Base-by-base conservation (phyloP, 2,329 filamentous ascomycete species). In the Colletotrichum chrysophilum region DNA sequence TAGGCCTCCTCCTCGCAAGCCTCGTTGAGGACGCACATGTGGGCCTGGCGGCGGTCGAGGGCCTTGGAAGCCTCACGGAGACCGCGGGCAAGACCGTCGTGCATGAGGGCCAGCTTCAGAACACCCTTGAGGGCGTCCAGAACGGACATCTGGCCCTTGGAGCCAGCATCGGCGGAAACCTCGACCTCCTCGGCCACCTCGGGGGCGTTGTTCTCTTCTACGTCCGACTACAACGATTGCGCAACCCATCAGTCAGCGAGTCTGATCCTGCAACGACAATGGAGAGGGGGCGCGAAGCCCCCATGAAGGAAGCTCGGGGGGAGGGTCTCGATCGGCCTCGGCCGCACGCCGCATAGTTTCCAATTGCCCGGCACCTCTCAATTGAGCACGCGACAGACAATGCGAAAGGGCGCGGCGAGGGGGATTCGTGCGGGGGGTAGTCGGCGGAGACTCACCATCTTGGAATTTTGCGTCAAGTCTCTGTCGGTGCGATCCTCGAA, bases 1-100 rank as follows among this genome's bases (percentile, higher is more conserved):
- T 99, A 99, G 82, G 97, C 96, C 90, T 99, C 97, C 93, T 99
- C 97, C 92, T 99, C 97, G 92, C 97, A 99, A 82, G 94, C 94
- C 93, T 99, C 97, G 93, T 99, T 99, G 84, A 99, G 94, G 82
- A 99, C 97, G 88, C 97, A 99, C 96, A 99, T 98, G 92, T 99
- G 97, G 77, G 97, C 97, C 91, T 99, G 95, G 86, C 97, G 96
- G 86, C 97, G 94, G 90, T 99, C 97, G 85, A 99, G 95, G 80
- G 97, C 96, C 93, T 99, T 99, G 91, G 94, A 96, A 80, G 97
- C 97, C 91, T 99, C 97, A 83, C 97, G 96, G 84, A 99, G 95
- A 90, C 97, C 97, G 84, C 97, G 96, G 86, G 97, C 97, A 83
- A 99, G 96, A 87, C 97, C 97, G 87, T 99, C 97, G 94, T 99